Base-by-base conservation (phyloP, 257 asterid species). In the Jasminum sambac region DNA sequence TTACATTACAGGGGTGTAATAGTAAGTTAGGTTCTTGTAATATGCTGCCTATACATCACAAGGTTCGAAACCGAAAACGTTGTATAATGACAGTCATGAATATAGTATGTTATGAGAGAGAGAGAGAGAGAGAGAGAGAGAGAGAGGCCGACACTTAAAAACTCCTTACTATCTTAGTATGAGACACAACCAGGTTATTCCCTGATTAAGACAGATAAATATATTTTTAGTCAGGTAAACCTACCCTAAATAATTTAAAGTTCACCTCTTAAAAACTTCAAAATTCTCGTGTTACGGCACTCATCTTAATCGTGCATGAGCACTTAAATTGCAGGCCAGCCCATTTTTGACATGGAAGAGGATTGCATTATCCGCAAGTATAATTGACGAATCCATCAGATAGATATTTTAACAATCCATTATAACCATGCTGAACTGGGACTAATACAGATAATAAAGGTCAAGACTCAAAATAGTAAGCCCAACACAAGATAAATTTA, bases 1-100 rank as follows among this genome's bases (percentile, higher is more conserved):
- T 52, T 17, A 19, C 1, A 19, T 10, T n/a, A n/a, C n/a, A n/a
- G 1, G 60, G 30, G 30, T 14, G 57, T n/a, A 17, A 19, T n/a
- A 17, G 26, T 8, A 52, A 19, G 60, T 52, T 52, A 11, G 46
- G 11, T 41, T 25, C 60, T 8, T n/a, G 8, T 52, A 52, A 52
- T 17, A 17, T 1, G 7, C 21, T 23, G 16, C 9, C n/a, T 46
- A 14, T 46, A 50, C 19, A 4, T 52, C 60, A 52, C n/a, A n/a
- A n/a, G n/a, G n/a, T n/a, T n/a, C n/a, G n/a, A 52, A 50, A 50
- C 59, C 59, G 2, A 52, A 50, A 52, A 52, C 8, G 60, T 52
- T 7, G 5, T 19, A 26, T 19, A 26, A 19, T 52, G 60, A 52
- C 2, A n/a, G 23, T 19, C 8, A 52, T 52, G 2, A 21, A 8